Base-by-base conservation (phyloP, 306 rosid species). In the Trichosanthes cucumerina region DNA sequence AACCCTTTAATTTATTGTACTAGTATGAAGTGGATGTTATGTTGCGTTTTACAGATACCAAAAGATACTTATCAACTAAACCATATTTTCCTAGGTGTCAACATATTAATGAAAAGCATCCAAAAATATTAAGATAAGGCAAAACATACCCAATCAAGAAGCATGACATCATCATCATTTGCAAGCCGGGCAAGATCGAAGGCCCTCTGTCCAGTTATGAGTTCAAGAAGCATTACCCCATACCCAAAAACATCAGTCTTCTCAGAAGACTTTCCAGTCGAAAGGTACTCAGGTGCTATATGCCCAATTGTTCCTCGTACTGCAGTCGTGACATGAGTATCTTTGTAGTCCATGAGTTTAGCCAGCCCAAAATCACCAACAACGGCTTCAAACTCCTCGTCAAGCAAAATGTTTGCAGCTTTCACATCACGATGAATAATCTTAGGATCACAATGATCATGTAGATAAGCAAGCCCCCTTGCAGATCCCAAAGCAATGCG, bases 191-290 rank as follows among this genome's bases (percentile, higher is more conserved):
- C 97, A n/a, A 95, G 96, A 86, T 91, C 97, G 24, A 91, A 95
- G 71, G 99, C 99, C 83, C 96, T 88, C 81, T 92, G 97, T 75
- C 97, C 99, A 75, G 99, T 95, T 76, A 92, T 90, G 74, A 95
- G 89, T 84, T 95, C 99, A 76, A 95, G 97, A 88, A 95, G 97
- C 96, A 88, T 95, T 82, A 90, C 97, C n/a, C 99, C 99, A 36
- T 92, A 95, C 77, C 97, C 98, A 81, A 95, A 95, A 83, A 92
- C 96, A 71, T 92, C 98, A 39, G 96, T 92, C 85, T 95, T 95
- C 81, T 95, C 98, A 9, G 97, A 92, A 79, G 92, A 89, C 78
- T 92, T 92, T 81, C 98, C 97, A 46, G 97, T 95, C 73, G 98
- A 92, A 65, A 92, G 89, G 80, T 89, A 95, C 84, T 95, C 98